phyloP scores from a whole-genome alignment of 495 filamentous ascomycete species.

The Trichodelitschia bisporula region DNA sequence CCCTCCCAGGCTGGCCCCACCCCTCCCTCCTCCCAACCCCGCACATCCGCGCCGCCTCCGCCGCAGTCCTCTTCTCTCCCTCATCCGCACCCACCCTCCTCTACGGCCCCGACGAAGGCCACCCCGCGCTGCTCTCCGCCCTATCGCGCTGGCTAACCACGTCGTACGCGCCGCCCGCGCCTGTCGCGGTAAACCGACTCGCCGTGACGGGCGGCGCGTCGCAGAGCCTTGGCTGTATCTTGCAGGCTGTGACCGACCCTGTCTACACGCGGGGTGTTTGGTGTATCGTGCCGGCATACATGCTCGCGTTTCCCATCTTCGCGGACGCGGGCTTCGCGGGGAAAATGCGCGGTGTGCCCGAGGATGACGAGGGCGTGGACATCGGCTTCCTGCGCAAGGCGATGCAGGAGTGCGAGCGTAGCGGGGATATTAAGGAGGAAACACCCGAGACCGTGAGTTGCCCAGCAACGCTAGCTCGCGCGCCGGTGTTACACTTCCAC shows the following conservation, averaged over 20 bases:
- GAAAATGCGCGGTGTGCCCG: conserved; percentile 36
- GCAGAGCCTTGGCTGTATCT: conserved; percentile 45
- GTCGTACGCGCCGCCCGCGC: conserved; percentile 28
- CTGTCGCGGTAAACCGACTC: conserved; percentile 27
- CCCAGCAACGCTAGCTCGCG: too few species aligned
- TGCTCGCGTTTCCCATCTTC: conserved; percentile 53
- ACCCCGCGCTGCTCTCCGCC: conserved; percentile 32
- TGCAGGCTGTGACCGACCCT: conserved; percentile 58
- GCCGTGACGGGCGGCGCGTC: conserved; percentile 62
- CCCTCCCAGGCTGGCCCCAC: conserved; percentile 45
- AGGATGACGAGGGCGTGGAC: conserved; percentile 54
- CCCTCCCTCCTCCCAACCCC: conserved; percentile 40
- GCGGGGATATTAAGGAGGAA: conserved; percentile 6
- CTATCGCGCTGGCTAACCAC: conserved; percentile 43
- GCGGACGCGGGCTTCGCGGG: conserved; percentile 46
- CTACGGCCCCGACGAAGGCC: conserved; percentile 63
- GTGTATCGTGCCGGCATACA: conserved; percentile 60
- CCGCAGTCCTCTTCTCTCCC: conserved; percentile 29
- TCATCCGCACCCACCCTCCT: conserved; percentile 31
- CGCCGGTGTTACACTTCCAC: too few species aligned
- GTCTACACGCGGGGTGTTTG: conserved; percentile 50
- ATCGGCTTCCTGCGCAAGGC: conserved; percentile 26
- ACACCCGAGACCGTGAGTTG: too few species aligned
- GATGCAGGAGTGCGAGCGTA: conserved; percentile 20
- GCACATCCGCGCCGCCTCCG: conserved; percentile 28